Base-by-base conservation (phyloP, 129 eudicot species). In the Chrysanthemum makinoi region DNA sequence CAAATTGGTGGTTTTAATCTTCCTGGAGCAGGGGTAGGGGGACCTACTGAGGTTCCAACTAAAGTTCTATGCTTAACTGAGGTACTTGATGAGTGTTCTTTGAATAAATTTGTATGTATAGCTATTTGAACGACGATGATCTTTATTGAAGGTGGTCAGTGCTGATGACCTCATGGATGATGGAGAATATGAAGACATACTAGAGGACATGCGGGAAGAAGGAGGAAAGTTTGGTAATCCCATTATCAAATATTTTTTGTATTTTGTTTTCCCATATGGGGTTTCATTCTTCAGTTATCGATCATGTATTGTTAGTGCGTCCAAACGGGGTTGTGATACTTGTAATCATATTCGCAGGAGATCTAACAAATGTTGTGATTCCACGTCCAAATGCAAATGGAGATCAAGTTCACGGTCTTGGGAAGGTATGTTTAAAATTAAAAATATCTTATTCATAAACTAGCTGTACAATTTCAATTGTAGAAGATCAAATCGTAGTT, bases 191-290 rank as follows among this genome's bases (percentile, higher is more conserved):
- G 96, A 84, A 75, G 97, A 91, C 76, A 91, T 91, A 63, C 71
- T 91, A 57, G 96, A 88, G 73, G 97, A 91, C 72, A 91, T 91
- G 97, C 84, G 82, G 79, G 96, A 88, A 57, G 97, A 91, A 80
- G 90, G 97, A 63, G 79, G 74, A 17, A 91, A 91, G 61, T 91
- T 88, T 84, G 97, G 97, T 91, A 82, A 66, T 18, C 72, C 8
- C 67, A 53, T 54, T 76, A 2, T 49, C 17, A 22, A 39, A 39
- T 39, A 63, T 65, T 24, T 43, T n/a, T 55, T 22, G 15, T 33
- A 44, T 57, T 4, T 10, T 50, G 12, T 20, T 26, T 8, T 51
- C 5, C n/a, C 10, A 6, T n/a, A 60, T 28, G 3, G 47, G 30
- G 39, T 18, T 73, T 74, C 63, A 66, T 55, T 62, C 20, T 55